These are phyloP conservation scores for Phytophthora sansomeana DNA, from an alignment of 352 stramenopile genomes.

Conservation along the genomic window DNA sequence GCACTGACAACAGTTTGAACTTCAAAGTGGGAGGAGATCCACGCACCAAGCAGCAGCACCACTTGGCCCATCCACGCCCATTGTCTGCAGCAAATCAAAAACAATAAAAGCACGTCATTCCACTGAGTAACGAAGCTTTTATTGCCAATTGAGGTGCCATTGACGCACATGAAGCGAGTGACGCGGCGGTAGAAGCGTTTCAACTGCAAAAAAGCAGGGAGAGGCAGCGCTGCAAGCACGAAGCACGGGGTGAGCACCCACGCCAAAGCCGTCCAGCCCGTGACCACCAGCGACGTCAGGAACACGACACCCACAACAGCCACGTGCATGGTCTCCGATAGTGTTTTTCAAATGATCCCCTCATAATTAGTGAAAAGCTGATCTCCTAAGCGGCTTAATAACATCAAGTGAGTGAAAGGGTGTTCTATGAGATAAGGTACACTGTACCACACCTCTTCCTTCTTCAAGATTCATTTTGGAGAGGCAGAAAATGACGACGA, in stretches of 20 bases:
- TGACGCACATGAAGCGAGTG: slow-evolving; percentile 61
- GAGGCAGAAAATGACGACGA: slow-evolving; percentile 33
- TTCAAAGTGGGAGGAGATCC: background rate
- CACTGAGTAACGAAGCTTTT: background rate
- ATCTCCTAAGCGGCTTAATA: background rate
- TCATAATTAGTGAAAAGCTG: background rate
- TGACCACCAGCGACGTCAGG: slow-evolving; percentile 57
- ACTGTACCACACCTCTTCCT: background rate
- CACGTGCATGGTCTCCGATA: slow-evolving; percentile 43
- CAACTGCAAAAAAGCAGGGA: slow-evolving; percentile 29
- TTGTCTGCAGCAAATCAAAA: slow-evolving; percentile 50
- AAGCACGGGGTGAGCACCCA: slow-evolving; percentile 70
- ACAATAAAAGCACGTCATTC: background rate
- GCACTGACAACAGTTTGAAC: slow-evolving; percentile 18
- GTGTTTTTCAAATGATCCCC: background rate
- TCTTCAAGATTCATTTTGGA: slow-evolving; percentile 22
- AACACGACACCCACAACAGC: slow-evolving; percentile 57
- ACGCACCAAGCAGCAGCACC: slow-evolving; percentile 63
- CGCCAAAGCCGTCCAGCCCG: slow-evolving; percentile 60
- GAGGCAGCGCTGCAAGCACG: slow-evolving; percentile 46
- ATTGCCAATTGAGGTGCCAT: background rate
- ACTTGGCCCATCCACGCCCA: slow-evolving; percentile 83
- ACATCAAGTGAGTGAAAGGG: background rate
- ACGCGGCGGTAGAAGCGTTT: slow-evolving; percentile 58
- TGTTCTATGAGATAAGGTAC: background rate